Evolutionary conservation across 306 rosid genomes (phyloP), one percentile per base, ranked within the genome.

Genomic region (Cicer pinnatifidum): DNA sequence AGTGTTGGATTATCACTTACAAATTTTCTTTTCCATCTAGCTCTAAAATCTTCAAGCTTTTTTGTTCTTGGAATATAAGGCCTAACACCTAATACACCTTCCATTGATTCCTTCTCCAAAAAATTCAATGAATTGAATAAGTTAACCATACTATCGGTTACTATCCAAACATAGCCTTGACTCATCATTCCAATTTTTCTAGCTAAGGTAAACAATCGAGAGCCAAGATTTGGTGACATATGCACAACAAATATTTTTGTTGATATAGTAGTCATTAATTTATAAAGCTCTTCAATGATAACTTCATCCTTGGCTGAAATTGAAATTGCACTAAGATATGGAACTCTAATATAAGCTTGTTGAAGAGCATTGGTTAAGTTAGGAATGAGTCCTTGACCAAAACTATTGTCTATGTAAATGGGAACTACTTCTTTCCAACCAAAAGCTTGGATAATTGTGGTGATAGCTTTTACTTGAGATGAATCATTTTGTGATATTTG

Each of bases 201-300:
- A 3, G 93, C 90, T 15, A 81, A 66, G 10, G 53, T 6, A 13
- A 90, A 86, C 1, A 90, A 9, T 1, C 79, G 62, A 78, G 75
- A 54, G 1, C 88, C 88, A 0, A 88, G 71, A 40, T 0, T 0
- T 1, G 71, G 37, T 1, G n/a, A 0, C 89, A 88, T 82, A 71
- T 90, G 93, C 15, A 84, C 85, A 20, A 90, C 40, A 37, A 90
- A 88, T n/a, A 90, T 88, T 69, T 85, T 77, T 1, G 84, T 82
- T 45, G 70, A 71, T 88, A 81, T 78, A 2, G 77, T 80, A 3
- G 81, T 69, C 87, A 61, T 86, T 43, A 88, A 45, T 68, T 83
- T 82, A 43, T 65, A 57, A 23, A 90, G 92, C 73, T 88, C 89
- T 11, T 0, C 1, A 9, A 1, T 40, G 1, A 90, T 86, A 1